Percentiles rank a stretch among this genome's conserved stretches.
These are phyloP conservation scores for Camelina hispida DNA, from an alignment of 345 rosid genomes.

Conservation along the genomic window DNA sequence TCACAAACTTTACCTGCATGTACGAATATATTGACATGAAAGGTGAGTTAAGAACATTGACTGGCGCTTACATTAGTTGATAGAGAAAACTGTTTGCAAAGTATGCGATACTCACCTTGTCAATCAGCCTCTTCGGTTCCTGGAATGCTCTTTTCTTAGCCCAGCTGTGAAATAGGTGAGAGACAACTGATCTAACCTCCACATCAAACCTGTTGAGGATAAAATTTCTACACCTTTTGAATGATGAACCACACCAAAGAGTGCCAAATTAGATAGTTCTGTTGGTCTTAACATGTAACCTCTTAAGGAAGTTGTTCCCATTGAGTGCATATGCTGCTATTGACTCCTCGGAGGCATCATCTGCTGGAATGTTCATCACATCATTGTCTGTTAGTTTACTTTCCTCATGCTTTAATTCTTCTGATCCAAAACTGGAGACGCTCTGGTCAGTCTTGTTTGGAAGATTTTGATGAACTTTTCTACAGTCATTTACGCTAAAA, in stretches of 20 bases:
- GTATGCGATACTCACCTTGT: constrained; percentile 59
- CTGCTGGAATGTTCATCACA: constrained; percentile 37
- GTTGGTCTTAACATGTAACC: constrained; percentile 53
- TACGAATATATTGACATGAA: constrained; percentile 26
- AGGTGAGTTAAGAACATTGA: constrained; percentile 23
- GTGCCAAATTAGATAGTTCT: constrained; percentile 19
- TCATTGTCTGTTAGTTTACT: constrained; percentile 47
- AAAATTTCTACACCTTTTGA: constrained; percentile 2
- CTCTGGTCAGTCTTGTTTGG: constrained; percentile 43
- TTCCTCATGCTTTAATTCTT: constrained; percentile 38
- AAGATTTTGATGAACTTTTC: constrained; percentile 47
- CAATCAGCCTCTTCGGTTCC: constrained; percentile 81
- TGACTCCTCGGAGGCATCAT: constrained; percentile 52
- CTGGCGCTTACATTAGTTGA: constrained; percentile 10
- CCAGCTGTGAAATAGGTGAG: constrained; percentile 94
- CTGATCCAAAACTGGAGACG: constrained; percentile 30
- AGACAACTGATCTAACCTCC: constrained; percentile 78
- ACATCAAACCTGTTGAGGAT: constrained; percentile 65
- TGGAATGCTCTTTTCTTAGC: constrained; percentile 92
- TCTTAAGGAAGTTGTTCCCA: constrained; percentile 72
- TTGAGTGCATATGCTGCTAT: constrained; percentile 46
- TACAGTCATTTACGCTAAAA: constrained; percentile 46
- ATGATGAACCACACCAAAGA: constrained; percentile 13
- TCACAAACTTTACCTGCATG: constrained; percentile 79
- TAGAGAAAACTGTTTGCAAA: constrained; percentile 23